A percentile compares a stretch with the other conserved stretches of the same genome.
phyloP scores from a whole-genome alignment of 139 green algal genomes.

The Chlamydomonas incerta region DNA sequence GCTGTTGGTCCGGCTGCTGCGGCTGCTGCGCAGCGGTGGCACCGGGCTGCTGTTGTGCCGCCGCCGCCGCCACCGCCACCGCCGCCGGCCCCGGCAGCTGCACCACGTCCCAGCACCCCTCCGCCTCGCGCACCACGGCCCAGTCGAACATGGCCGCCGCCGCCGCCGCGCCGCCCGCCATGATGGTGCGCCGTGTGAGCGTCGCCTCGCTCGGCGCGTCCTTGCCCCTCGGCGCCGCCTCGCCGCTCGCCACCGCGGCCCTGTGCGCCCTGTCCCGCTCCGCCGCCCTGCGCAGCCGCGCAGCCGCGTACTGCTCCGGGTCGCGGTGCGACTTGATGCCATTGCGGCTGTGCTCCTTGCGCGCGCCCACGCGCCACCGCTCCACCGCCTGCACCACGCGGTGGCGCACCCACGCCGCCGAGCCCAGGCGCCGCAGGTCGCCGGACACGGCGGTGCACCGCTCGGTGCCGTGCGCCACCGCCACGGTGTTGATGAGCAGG shows the following conservation, averaged over 20 bases:
- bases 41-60: no score
- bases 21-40: no score
- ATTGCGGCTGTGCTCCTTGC: no score
- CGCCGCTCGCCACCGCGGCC: no score
- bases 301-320: background rate
- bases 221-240: no score
- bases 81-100: no score
- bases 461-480: background rate
- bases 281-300: background rate
- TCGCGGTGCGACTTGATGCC: no score
- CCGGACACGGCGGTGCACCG: background rate
- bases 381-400: background rate
- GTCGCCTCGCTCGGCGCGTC: background rate
- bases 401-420: background rate
- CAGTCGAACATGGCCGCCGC: background rate
- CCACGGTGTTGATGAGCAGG: background rate
- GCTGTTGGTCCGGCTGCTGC: no score
- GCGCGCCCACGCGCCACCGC: background rate
- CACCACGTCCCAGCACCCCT: background rate
- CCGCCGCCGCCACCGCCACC: no score
- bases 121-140: background rate
- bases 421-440: background rate
- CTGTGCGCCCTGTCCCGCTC: no score
- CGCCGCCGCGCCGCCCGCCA: no score
- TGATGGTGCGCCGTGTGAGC: background rate